A percentile compares a stretch with the other conserved stretches of the same genome.
phyloP scores from a whole-genome alignment of 2,329 filamentous ascomycete species.

The Coleophoma eucalyptorum region DNA sequence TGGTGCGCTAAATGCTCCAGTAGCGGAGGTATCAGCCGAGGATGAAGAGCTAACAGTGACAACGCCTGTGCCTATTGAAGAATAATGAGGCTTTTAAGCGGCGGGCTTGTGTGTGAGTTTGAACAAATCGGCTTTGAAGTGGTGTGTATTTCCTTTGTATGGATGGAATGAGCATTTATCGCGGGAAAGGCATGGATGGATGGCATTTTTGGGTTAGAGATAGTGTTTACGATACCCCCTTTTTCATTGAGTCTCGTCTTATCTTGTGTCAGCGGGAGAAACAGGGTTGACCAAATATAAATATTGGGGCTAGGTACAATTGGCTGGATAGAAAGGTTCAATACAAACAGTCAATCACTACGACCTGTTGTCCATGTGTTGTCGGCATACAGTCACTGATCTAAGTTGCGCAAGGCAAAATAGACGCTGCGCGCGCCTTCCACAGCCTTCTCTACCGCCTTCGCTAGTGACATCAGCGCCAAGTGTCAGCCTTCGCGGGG shows the following conservation, averaged over 20 bases:
- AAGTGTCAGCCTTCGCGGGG: neutral
- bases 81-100: conserved; percentile 11
- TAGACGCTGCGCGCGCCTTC: neutral
- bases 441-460: neutral
- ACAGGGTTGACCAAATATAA: too few relatives aligned
- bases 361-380: too few relatives aligned
- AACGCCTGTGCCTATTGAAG: conserved; percentile 18
- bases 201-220: neutral
- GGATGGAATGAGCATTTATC: neutral
- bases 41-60: conserved; percentile 12
- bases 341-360: too few relatives aligned
- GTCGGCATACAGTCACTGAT: too few relatives aligned
- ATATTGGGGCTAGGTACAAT: too few relatives aligned
- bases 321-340: too few relatives aligned
- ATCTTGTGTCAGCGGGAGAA: too few relatives aligned
- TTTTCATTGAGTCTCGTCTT: neutral
- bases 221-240: conserved; percentile 1
- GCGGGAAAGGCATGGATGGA: neutral
- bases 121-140: neutral
- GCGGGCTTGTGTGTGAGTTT: neutral
- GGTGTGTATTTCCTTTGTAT: neutral
- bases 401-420: too few relatives aligned
- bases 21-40: neutral
- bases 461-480: too few relatives aligned
- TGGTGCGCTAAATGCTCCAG: conserved; percentile 1